These are phyloP conservation scores for Monosporascus sp. DNA, from an alignment of 2,329 filamentous ascomycete genomes.

Conservation along the genomic window DNA sequence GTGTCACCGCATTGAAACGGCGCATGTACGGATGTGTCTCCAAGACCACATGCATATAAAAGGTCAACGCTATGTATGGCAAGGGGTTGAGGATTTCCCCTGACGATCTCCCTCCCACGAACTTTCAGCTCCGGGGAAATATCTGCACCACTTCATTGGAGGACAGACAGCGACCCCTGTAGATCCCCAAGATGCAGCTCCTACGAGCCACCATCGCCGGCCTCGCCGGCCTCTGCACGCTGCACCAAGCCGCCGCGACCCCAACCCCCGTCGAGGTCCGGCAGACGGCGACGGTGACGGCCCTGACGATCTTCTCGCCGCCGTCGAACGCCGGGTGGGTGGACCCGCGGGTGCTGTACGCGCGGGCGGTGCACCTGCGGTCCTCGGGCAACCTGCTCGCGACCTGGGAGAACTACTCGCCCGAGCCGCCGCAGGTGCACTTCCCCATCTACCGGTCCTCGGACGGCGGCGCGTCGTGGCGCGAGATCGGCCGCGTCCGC, in stretches of 20 bases:
- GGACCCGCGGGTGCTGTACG: constrained; percentile 37
- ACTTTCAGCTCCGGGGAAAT: neutral
- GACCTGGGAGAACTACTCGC: constrained; percentile 51
- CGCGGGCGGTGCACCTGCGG: constrained; percentile 35
- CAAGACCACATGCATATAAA: neutral
- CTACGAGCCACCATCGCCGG: neutral
- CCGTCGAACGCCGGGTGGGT: constrained; percentile 32
- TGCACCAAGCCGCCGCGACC: neutral
- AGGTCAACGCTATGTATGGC: neutral
- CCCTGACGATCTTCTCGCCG: constrained; percentile 31
- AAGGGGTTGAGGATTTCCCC: neutral
- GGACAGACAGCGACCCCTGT: neutral
- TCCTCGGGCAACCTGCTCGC: constrained; percentile 39
- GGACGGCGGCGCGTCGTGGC: constrained; percentile 55
- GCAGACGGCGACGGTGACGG: neutral
- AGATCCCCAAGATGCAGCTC: neutral
- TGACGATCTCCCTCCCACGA: neutral
- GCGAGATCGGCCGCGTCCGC: constrained; percentile 54
- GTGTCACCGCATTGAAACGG: neutral
- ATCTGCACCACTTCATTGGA: neutral
- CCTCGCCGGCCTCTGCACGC: neutral
- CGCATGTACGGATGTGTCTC: neutral
- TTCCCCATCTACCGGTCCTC: constrained; percentile 48
- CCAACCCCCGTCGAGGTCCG: neutral
- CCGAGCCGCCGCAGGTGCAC: constrained; percentile 47